Conservation (phyloP, 2,329 filamentous ascomycete species). For the Calonectria ilicicola region DNA sequence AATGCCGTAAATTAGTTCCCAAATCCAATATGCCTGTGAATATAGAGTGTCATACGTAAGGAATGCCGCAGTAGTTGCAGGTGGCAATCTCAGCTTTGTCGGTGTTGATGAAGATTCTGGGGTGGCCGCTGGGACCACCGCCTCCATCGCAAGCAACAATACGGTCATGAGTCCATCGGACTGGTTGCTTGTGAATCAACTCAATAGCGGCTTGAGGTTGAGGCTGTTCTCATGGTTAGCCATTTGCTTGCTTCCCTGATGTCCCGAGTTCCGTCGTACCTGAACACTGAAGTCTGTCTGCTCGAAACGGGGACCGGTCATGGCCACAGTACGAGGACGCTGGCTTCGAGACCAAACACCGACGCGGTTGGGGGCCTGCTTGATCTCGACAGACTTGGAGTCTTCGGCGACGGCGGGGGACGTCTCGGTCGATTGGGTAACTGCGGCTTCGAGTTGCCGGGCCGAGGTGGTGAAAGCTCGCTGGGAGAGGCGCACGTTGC, state of each 20-base stretch:
- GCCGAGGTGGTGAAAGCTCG: conserved; percentile 63
- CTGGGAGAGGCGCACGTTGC: conserved; percentile 56
- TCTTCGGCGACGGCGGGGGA: conserved; percentile 58
- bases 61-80: conserved; percentile 94
- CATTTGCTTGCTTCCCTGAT: conserved; percentile 12
- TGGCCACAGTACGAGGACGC: conserved; percentile 82
- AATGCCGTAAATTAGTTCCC: conserved; percentile 17
- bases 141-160: conserved; percentile 92
- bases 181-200: conserved; percentile 95
- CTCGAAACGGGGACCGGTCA: conserved; percentile 96
- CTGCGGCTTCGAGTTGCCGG: conserved; percentile 59
- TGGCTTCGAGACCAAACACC: conserved; percentile 89
- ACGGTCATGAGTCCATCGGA: conserved; percentile 87
- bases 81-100: conserved; percentile 94
- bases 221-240: conserved; percentile 69
- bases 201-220: conserved; percentile 91
- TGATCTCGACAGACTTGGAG: conserved; percentile 59
- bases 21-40: neutral
- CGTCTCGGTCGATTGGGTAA: conserved; percentile 55
- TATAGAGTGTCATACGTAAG: conserved; percentile 77
- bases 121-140: conserved; percentile 90
- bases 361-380: conserved; percentile 89
- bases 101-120: conserved; percentile 95
- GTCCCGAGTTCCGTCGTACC: conserved; percentile 65
- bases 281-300: conserved; percentile 94